phyloP scores from a whole-genome alignment of 75 land plant genomes.

The Selaginella moellendorffii region DNA sequence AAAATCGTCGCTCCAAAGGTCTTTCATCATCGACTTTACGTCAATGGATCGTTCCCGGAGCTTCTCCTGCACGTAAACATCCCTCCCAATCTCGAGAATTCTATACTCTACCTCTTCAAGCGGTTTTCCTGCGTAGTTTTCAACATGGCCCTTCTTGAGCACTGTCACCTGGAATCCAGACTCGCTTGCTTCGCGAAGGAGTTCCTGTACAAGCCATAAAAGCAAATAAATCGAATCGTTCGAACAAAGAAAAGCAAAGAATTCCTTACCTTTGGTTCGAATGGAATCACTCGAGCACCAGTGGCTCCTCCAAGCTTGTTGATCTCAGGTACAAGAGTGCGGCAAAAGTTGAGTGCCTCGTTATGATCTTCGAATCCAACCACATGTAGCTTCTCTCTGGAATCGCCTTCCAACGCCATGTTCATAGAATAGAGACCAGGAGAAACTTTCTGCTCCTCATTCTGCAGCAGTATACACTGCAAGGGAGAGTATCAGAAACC shows the following conservation, averaged over 20 bases:
- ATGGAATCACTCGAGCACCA: constrained; percentile 44
- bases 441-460: constrained; percentile 14
- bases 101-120: constrained; percentile 69
- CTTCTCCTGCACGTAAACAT: constrained; percentile 57
- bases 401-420: constrained; percentile 32
- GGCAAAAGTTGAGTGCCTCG: constrained; percentile 63
- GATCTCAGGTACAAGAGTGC: constrained; percentile 43
- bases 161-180: constrained; percentile 72
- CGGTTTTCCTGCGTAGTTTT: constrained; percentile 45
- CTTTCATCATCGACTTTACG: constrained; percentile 46
- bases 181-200: constrained; percentile 53
- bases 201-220: no score
- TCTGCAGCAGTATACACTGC: constrained; percentile 53
- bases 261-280: constrained; percentile 75
- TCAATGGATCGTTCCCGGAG: constrained; percentile 58
- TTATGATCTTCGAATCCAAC: constrained; percentile 68
- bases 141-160: constrained; percentile 62
- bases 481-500: no score
- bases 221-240: no score
- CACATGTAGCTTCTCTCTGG: constrained; percentile 33
- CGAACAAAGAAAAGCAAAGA: no score
- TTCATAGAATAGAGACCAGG: constrained; percentile 69
- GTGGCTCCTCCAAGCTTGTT: constrained; percentile 40
- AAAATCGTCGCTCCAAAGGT: constrained; percentile 11
- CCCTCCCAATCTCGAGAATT: constrained; percentile 64